Percentiles rank a stretch among this genome's conserved stretches.
phyloP scores from a whole-genome alignment of 2,329 filamentous ascomycete genomes.

The Pyrenophora tritici-repentis region DNA sequence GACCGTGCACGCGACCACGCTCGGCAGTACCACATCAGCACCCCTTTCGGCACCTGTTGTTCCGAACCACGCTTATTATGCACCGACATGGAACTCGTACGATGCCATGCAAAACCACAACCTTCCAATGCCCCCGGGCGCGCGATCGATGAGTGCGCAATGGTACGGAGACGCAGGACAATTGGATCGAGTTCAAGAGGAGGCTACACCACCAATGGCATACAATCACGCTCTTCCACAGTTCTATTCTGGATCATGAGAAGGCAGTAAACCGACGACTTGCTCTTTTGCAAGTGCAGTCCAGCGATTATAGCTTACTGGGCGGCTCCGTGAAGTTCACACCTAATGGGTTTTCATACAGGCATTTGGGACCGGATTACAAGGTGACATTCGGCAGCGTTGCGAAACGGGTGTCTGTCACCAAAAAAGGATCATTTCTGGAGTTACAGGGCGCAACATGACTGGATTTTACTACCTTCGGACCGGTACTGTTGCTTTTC shows the following conservation, averaged over 20 bases:
- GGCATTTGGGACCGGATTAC: too few species aligned
- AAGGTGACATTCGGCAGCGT: background rate
- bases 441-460: slow-evolving; percentile 7
- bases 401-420: background rate
- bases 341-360: background rate
- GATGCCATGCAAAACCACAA: slow-evolving; percentile 29
- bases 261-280: background rate
- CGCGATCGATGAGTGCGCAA: slow-evolving; percentile 43
- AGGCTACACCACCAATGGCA: slow-evolving; percentile 35
- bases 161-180: slow-evolving; percentile 43
- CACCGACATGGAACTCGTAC: slow-evolving; percentile 40
- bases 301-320: background rate
- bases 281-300: background rate
- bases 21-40: slow-evolving; percentile 32
- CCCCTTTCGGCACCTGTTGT: slow-evolving; percentile 45
- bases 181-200: slow-evolving; percentile 44
- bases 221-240: slow-evolving; percentile 36
- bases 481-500: background rate
- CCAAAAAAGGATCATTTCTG: slow-evolving; percentile 3
- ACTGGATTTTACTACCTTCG: slow-evolving; percentile 5
- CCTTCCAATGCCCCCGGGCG: slow-evolving; percentile 34
- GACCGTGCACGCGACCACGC: slow-evolving; percentile 30
- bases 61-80: slow-evolving; percentile 39
- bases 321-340: background rate
- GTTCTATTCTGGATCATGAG: slow-evolving; percentile 38